Evolutionary conservation across 2,329 filamentous ascomycete genomes (phyloP).

Genomic region (Fusarium nematophilum): DNA sequence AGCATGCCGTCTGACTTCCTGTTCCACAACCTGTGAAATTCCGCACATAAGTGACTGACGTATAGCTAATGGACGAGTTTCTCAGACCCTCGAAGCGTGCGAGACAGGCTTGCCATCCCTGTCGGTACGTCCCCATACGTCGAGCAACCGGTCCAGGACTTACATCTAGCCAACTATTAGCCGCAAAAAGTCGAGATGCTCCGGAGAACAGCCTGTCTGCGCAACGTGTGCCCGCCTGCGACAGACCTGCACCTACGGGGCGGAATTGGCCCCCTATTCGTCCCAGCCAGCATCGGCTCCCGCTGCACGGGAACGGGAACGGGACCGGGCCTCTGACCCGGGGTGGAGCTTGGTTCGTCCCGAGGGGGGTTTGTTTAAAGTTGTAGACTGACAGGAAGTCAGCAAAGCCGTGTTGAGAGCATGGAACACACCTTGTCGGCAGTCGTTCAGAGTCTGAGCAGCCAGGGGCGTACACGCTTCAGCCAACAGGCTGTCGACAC

Average conservation of each 20-base stretch:
- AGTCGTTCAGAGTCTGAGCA: not conserved
- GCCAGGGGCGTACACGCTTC: not conserved
- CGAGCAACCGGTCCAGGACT: too few relatives aligned
- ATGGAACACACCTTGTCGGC: not conserved
- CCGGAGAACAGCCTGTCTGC: conserved; percentile 17
- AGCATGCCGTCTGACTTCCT: too few relatives aligned
- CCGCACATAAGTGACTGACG: too few relatives aligned
- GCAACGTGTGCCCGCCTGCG: conserved; percentile 7
- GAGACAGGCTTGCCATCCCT: conserved; percentile 4
- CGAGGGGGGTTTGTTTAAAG: too few relatives aligned
- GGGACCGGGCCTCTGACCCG: not conserved
- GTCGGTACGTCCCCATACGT: not conserved
- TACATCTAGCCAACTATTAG: not conserved
- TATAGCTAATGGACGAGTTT: not conserved
- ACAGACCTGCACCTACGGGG: not conserved
- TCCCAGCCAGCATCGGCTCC: not conserved
- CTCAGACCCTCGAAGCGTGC: not conserved
- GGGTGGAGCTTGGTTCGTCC: too few relatives aligned
- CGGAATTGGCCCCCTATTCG: not conserved
- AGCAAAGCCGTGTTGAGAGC: not conserved
- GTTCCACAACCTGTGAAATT: too few relatives aligned
- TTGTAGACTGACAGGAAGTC: too few relatives aligned
- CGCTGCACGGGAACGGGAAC: not conserved
- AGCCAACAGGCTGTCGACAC: too few relatives aligned
- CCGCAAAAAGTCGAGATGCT: conserved; percentile 17